Evolutionary conservation across 2,329 filamentous ascomycete species (phyloP).

Genomic region (Tolypocladium ovalisporum): DNA sequence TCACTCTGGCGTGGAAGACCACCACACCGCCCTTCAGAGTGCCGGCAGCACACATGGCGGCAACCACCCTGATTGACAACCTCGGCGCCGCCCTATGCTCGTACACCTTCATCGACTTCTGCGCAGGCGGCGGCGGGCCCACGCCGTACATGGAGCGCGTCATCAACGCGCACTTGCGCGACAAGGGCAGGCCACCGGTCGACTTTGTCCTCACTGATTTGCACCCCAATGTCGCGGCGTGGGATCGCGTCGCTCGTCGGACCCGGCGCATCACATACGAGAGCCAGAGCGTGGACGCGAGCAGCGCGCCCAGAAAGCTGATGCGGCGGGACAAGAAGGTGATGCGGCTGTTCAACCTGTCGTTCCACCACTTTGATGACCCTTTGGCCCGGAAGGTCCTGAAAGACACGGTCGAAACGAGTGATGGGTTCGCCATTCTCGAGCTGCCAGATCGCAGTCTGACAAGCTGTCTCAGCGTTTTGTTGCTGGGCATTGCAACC

Average conservation of each 20-base stretch:
- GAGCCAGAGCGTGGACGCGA: slow-evolving; percentile 52
- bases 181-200: slow-evolving; percentile 20
- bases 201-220: slow-evolving; percentile 57
- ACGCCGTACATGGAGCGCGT: slow-evolving; percentile 52
- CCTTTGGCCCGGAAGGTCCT: slow-evolving; percentile 48
- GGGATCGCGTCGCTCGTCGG: slow-evolving; percentile 39
- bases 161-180: slow-evolving; percentile 37
- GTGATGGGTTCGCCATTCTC: slow-evolving; percentile 60
- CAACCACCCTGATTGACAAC: slow-evolving; percentile 40
- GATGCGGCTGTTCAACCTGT: slow-evolving; percentile 61
- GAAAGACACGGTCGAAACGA: slow-evolving; percentile 51
- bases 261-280: slow-evolving; percentile 51
- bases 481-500: slow-evolving; percentile 40
- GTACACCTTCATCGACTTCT: slow-evolving; percentile 65
- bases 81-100: slow-evolving; percentile 34
- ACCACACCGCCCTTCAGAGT: background rate
- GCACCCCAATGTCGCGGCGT: slow-evolving; percentile 51
- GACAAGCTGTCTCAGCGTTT: slow-evolving; percentile 40
- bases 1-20: background rate
- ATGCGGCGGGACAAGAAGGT: slow-evolving; percentile 36
- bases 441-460: slow-evolving; percentile 60
- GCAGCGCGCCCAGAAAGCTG: slow-evolving; percentile 41
- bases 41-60: slow-evolving; percentile 46
- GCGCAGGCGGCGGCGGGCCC: slow-evolving; percentile 62
- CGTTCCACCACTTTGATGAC: slow-evolving; percentile 71